Evolutionary conservation across 2,329 filamentous ascomycete species (phyloP).

Genomic region (Pseudocercospora fijiensis): DNA sequence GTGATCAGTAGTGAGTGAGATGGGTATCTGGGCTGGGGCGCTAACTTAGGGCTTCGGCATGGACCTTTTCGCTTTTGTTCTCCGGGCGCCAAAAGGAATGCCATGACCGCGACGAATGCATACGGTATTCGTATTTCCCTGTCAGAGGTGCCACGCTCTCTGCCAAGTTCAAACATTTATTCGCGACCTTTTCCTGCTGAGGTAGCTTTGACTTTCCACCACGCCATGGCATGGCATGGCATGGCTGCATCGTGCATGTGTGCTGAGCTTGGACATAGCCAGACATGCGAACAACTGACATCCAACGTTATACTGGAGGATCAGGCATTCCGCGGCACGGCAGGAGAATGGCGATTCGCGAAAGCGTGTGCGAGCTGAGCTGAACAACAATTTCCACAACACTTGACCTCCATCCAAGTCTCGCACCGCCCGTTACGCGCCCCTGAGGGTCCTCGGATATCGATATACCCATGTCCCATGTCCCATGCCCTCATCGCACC

Average conservation of each 20-base stretch:
- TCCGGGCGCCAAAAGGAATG: neutral
- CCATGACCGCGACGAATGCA: neutral
- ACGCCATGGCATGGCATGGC: neutral
- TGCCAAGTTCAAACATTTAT: neutral
- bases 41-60: too few relatives aligned
- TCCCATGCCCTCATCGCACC: neutral
- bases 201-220: neutral
- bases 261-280: too few relatives aligned
- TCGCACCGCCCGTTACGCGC: conserved; percentile 1
- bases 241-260: neutral
- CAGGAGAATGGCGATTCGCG: neutral
- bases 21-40: neutral
- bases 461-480: neutral
- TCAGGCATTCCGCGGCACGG: too few relatives aligned
- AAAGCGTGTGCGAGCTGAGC: neutral
- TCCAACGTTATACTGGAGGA: too few relatives aligned
- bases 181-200: neutral
- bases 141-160: neutral
- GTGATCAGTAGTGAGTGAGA: too few relatives aligned
- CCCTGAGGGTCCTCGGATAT: neutral
- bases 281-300: neutral
- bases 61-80: neutral
- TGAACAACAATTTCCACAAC: conserved; percentile 8
- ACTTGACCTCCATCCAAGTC: neutral
- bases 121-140: too few relatives aligned